Evolutionary conservation across 345 rosid genomes (phyloP).

Genomic region (Murraya koenigii): DNA sequence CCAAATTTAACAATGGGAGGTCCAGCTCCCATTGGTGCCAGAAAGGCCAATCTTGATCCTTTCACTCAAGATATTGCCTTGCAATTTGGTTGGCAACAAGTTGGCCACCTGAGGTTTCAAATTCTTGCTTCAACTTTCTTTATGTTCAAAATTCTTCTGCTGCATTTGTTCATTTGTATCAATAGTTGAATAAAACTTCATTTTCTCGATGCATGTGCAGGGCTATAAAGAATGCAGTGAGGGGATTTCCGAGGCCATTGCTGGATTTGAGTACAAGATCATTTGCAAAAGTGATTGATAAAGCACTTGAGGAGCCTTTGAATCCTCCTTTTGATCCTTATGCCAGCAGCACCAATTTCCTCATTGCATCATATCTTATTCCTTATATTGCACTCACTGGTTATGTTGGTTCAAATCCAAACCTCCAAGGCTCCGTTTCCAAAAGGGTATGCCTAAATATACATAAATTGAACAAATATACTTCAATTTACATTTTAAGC

Average conservation of each 20-base stretch:
- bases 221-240: slow-evolving; percentile 57
- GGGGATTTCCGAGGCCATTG: slow-evolving; percentile 81
- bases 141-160: not conserved
- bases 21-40: slow-evolving; percentile 71
- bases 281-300: slow-evolving; percentile 52
- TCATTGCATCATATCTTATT: slow-evolving; percentile 68
- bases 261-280: slow-evolving; percentile 55
- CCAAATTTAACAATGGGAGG: slow-evolving; percentile 70
- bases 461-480: not conserved
- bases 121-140: not conserved
- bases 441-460: slow-evolving; percentile 39
- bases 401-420: slow-evolving; percentile 70
- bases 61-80: slow-evolving; percentile 51
- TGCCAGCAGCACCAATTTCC: slow-evolving; percentile 48
- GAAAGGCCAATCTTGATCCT: slow-evolving; percentile 55
- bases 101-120: slow-evolving; percentile 73
- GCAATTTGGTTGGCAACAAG: slow-evolving; percentile 90
- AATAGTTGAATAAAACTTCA: not conserved
- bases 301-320: slow-evolving; percentile 47
- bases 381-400: slow-evolving; percentile 87
- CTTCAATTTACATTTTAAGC: not conserved
- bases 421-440: slow-evolving; percentile 40
- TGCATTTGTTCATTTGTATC: not conserved
- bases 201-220: slow-evolving; percentile 26
- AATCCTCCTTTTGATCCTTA: slow-evolving; percentile 78